Conservation (phyloP, 768 basidiomycete genomes). For the Crepidotus variabilis region DNA sequence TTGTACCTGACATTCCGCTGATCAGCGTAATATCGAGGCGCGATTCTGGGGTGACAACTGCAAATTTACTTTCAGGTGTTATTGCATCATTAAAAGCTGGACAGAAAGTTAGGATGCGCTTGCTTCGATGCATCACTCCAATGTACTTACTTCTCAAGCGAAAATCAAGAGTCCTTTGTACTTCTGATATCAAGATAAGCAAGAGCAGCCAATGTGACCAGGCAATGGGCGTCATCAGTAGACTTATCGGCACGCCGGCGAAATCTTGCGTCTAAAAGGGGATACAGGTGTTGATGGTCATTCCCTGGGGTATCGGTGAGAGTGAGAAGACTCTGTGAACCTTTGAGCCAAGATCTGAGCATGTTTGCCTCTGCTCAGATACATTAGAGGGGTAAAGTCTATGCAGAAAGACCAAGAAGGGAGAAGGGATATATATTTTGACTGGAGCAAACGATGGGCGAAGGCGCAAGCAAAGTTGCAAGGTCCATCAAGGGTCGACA, state of each 20-base stretch:
- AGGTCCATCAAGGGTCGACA: not conserved
- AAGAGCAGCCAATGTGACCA: not conserved
- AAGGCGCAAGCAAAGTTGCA: not conserved
- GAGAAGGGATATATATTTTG: too few species aligned
- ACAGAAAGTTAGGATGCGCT: too few species aligned
- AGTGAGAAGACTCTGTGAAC: constrained; percentile 11
- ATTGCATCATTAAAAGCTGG: too few species aligned
- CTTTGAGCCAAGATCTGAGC: not conserved
- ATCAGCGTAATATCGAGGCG: not conserved
- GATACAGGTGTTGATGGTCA: constrained; percentile 11
- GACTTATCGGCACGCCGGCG: not conserved
- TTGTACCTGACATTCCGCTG: not conserved
- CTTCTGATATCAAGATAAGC: not conserved
- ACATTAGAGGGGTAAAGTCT: too few species aligned
- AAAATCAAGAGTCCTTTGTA: not conserved
- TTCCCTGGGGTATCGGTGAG: constrained; percentile 22
- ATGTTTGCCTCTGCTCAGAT: too few species aligned
- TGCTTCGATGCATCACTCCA: not conserved
- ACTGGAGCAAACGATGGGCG: not conserved
- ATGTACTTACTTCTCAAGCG: not conserved
- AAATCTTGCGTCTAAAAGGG: constrained; percentile 6
- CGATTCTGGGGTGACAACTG: not conserved
- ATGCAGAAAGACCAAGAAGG: too few species aligned
- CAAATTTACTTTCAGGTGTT: not conserved
- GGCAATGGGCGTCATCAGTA: not conserved